Base-by-base conservation (phyloP, 2,329 filamentous ascomycete genomes). In the Pyrenochaeta sp. region DNA sequence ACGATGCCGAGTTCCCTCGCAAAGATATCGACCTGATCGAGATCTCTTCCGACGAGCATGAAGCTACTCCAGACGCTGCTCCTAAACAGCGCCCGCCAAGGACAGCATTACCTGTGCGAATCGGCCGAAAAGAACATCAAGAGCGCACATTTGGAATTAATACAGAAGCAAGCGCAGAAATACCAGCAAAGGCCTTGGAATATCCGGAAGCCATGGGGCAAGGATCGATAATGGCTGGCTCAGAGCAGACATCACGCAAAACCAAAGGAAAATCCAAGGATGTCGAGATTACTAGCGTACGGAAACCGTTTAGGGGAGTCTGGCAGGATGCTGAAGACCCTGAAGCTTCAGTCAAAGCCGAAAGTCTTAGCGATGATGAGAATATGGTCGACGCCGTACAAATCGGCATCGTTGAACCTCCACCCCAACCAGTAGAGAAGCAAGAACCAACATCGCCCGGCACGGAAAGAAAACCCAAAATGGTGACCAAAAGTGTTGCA, bases 11-110 rank as follows among this genome's bases (percentile, higher is more conserved):
- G 14, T 62, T 73, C n/a, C 75, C 78, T 35, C 77, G 81, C 46
- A 75, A 81, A 47, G 81, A 85, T 56, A 84, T 88, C 49, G 85
- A 88, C 58, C 71, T 79, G n/a, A 84, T 85, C 37, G 82, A 86
- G 56, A 81, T 87, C 11, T 79, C 83, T 11, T 84, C 81, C 43
- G 81, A 85, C 50, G 83, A 84, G 27, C 79, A 81, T 40, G 73
- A 77, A 15, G 53, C 44, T 27, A 68, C 66, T 42, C 32, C 45
- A 29, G 55, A 75, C 17, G 50, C 45, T 17, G 67, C 66, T 42
- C 45, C 45, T 23, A 50, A 56, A 11, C 49, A 48, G n/a, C 58
- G 53, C n/a, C 66, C 67, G 18, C 58, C 60, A 40, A 58, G 64
- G 61, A 58, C 63, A 31, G 54, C 63, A 23, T 56, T 73, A 42